These are phyloP conservation scores for Graphiopsis chlorocephala DNA, from an alignment of 2,329 filamentous ascomycete genomes.

Conservation along the genomic window DNA sequence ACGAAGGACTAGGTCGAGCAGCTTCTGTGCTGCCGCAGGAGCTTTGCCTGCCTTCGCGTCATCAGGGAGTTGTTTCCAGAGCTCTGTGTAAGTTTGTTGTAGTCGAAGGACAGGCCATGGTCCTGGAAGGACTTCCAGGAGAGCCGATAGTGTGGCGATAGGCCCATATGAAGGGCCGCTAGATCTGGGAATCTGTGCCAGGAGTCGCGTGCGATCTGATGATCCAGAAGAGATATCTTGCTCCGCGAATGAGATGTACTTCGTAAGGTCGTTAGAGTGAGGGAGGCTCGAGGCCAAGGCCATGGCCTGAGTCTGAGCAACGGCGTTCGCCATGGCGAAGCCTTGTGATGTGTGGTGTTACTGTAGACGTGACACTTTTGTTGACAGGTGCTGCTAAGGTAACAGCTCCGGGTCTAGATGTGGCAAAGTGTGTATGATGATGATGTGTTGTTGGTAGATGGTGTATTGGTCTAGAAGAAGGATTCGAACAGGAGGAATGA, in stretches of 20 bases:
- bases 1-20: conserved; percentile 24
- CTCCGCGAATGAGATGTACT: conserved; percentile 14
- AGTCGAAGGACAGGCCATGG: conserved; percentile 32
- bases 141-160: conserved; percentile 26
- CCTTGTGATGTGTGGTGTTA: conserved; percentile 5
- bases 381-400: conserved; percentile 8
- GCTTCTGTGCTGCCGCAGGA: conserved; percentile 16
- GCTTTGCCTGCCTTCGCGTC: conserved; percentile 32
- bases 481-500: conserved; percentile 4
- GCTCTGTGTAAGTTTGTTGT: conserved; percentile 35
- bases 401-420: conserved; percentile 1
- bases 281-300: conserved; percentile 16
- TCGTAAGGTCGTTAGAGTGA: conserved; percentile 17
- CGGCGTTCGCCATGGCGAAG: conserved; percentile 16
- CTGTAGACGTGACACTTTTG: conserved; percentile 9
- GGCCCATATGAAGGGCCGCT: conserved; percentile 25
- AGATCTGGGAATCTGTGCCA: conserved; percentile 23
- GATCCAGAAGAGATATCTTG: conserved; percentile 7
- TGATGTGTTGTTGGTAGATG: background rate
- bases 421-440: background rate
- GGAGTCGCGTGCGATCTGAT: conserved; percentile 14
- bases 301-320: conserved; percentile 11
- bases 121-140: conserved; percentile 24
- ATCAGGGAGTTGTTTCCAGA: conserved; percentile 41
- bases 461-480: conserved; percentile 3